phyloP scores from a whole-genome alignment of 352 stramenopile genomes.

The Pythium coloratum region DNA sequence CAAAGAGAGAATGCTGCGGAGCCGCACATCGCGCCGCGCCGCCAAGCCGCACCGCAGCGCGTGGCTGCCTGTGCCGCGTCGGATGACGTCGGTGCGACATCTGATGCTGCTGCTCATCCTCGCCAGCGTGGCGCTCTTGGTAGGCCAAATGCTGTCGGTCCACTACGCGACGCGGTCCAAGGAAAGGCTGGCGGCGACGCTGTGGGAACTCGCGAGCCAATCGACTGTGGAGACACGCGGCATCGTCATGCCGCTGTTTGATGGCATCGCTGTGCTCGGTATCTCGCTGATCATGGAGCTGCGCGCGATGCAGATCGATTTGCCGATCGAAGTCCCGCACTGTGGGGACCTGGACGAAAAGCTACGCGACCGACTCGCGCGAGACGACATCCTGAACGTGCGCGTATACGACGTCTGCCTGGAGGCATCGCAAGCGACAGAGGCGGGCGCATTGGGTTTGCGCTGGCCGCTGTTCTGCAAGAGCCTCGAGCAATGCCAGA shows the following conservation, averaged over 20 bases:
- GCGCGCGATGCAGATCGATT: constrained; percentile 44
- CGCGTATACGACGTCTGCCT: constrained; percentile 69
- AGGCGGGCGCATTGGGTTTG: constrained; percentile 29
- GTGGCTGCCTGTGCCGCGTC: not conserved
- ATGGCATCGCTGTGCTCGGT: constrained; percentile 56
- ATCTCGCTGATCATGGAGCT: constrained; percentile 66
- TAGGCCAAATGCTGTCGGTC: constrained; percentile 23
- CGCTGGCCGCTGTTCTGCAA: constrained; percentile 49
- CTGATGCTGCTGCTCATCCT: constrained; percentile 11
- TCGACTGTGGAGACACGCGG: constrained; percentile 41
- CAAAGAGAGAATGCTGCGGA: not conserved
- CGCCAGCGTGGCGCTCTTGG: constrained; percentile 13
- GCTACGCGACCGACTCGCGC: constrained; percentile 35
- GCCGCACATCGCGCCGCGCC: constrained; percentile 9
- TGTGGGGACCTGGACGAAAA: constrained; percentile 57
- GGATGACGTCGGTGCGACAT: constrained; percentile 16
- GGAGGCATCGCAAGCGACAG: constrained; percentile 31
- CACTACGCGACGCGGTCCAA: constrained; percentile 2
- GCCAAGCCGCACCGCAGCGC: constrained; percentile 13
- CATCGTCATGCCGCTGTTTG: constrained; percentile 65
- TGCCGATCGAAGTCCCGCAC: constrained; percentile 70
- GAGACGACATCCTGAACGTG: constrained; percentile 43
- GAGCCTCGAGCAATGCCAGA: constrained; percentile 39
- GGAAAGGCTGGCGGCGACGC: constrained; percentile 16
- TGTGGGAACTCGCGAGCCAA: constrained; percentile 25